Evolutionary conservation across 31 red algal species (phyloP), one percentile per base, ranked within the genome.

Genomic region (Odonthalia washingtoniensis): DNA sequence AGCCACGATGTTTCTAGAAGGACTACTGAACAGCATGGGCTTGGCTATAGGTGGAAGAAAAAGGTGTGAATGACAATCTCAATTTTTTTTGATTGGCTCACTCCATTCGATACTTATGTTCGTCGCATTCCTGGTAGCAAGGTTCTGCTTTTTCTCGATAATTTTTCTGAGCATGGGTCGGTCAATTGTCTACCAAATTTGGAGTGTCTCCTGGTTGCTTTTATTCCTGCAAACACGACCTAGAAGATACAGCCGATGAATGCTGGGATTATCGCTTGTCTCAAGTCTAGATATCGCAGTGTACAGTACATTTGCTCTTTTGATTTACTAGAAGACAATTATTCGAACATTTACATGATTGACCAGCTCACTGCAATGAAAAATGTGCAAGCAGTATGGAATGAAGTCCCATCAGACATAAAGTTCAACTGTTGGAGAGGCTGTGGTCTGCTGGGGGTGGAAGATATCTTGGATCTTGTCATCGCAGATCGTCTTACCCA

Each of bases 51-150:
- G 35, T 0, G 14, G 26, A 88, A 79, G 37, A 72, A 77, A 37
- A 88, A 88, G 61, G 74, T 62, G 40, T 88, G 74, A 74, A 88
- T 79, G 85, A 88, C 35, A 5, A 39, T 17, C 9, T 40, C 36
- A n/a, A 2, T 79, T 46, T 89, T 89, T 65, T 62, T 74, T 65
- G 87, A 74, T 18, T 81, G 87, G 87, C 68, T 89, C 4, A 2
- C 17, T 21, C 33, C 76, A 34, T 81, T 89, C 61, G 3, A 80
- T 65, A 24, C 5, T 41, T 69, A 74, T 38, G 65, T 89, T 80
- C 3, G 31, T 2, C 5, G 36, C 3, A 79, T 63, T 39, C 33
- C 75, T 17, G 45, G 74, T 2, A 16, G 85, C 1, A 88, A 88
- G 38, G 79, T 83, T 40, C 30, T 69, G 62, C 62, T 83, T 34